These are phyloP conservation scores for Oxytropis ochrocephala DNA, from an alignment of 306 rosid genomes.

Conservation along the genomic window DNA sequence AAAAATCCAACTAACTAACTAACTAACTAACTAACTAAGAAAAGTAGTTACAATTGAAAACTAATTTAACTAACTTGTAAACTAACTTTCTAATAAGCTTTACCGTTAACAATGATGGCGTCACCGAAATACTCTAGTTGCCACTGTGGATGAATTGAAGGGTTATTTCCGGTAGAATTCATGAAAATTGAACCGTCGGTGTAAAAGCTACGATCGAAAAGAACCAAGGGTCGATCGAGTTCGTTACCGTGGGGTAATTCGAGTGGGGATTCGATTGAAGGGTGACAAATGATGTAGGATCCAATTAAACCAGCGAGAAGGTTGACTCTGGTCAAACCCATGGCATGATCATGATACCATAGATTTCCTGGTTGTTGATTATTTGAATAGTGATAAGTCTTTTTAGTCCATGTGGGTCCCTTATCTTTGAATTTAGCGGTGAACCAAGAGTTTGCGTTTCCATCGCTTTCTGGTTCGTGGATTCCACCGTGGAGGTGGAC, in stretches of 20 bases:
- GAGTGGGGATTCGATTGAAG: slow-evolving; percentile 36
- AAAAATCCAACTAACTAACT: too few relatives aligned
- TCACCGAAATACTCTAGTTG: slow-evolving; percentile 57
- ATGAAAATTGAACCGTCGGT: slow-evolving; percentile 64
- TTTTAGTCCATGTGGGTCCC: slow-evolving; percentile 48
- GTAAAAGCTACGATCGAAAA: slow-evolving; percentile 65
- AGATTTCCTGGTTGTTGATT: slow-evolving; percentile 69
- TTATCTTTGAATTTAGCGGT: slow-evolving; percentile 27
- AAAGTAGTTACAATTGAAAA: too few relatives aligned
- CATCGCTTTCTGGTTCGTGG: slow-evolving; percentile 58
- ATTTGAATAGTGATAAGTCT: slow-evolving; percentile 49
- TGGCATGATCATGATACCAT: slow-evolving; percentile 88
- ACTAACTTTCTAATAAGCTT: too few relatives aligned
- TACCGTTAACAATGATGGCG: slow-evolving; percentile 70
- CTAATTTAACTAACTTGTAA: too few relatives aligned
- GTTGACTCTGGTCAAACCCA: slow-evolving; percentile 78
- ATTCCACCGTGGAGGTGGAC: slow-evolving; percentile 81
- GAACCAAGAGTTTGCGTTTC: slow-evolving; percentile 66
- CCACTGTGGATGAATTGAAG: slow-evolving; percentile 73
- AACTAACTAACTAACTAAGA: too few relatives aligned
- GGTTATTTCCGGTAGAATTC: slow-evolving; percentile 65
- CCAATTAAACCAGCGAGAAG: slow-evolving; percentile 66
- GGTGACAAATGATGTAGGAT: slow-evolving; percentile 53
- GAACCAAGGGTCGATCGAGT: slow-evolving; percentile 44
- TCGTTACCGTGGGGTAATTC: slow-evolving; percentile 36